Evolutionary conservation across 2,329 filamentous ascomycete genomes (phyloP), one percentile per base, ranked within the genome.

Genomic region (Coniochaeta ligniaria): DNA sequence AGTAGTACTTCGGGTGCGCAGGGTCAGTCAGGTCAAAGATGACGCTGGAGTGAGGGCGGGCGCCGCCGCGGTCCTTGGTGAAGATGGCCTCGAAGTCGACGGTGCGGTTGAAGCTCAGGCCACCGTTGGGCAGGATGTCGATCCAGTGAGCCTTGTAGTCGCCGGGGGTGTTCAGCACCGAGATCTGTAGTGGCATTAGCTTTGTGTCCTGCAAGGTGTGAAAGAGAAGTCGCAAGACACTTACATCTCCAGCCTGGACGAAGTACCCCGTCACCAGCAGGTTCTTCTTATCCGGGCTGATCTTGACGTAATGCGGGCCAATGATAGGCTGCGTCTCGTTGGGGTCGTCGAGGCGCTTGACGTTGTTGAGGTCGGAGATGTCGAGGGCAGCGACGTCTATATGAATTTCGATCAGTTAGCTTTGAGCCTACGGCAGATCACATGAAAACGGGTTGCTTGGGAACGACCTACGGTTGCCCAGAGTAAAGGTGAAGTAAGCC

Each of bases 231-330:
- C 5, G 28, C 5, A 31, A 9, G 28, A 9, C 28, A 20, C 69
- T 66, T 67, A 74, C 73, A 62, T 83, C 80, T 28, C 84, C 83
- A 11, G 79, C 82, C 72, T 87, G 83, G 2, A 88, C 82, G 66
- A 87, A 87, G 74, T 87, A 87, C 59, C 85, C 85, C n/a, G 82
- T 85, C 16, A 87, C 83, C 2, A 87, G 75, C 17, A 87, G 71
- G 68, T 87, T 82, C 76, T 85, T 85, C 76, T 86, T 83, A 64
- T 87, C 84, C 0, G 84, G 84, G 5, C 82, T 81, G 62, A 87
- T 76, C 75, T 87, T 87, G 73, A 87, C 74, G 66, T 86, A 87
- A 74, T 87, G 84, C 0, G 84, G 84, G 0, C 84, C 83, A 59
- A 86, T 76, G 61, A 81, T 83, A 22, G 82, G 83, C 70, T 87